These are phyloP conservation scores for Davidsoniella virescens DNA, from an alignment of 2,329 filamentous ascomycete species.

Conservation along the genomic window DNA sequence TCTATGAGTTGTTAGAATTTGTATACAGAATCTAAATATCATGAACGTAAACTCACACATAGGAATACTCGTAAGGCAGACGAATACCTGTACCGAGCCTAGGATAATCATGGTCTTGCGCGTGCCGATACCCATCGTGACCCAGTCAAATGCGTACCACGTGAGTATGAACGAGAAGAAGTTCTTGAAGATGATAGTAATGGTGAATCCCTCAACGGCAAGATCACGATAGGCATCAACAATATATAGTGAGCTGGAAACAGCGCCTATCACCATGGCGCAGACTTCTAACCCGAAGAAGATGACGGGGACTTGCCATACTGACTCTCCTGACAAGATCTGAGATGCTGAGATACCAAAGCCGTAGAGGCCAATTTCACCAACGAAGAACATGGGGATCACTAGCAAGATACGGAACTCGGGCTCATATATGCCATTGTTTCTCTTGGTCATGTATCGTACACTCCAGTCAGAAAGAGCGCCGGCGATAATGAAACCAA, in stretches of 20 bases:
- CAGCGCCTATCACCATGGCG: slow-evolving; percentile 83
- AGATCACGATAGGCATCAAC: slow-evolving; percentile 88
- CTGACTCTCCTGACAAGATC: slow-evolving; percentile 37
- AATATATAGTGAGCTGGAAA: slow-evolving; percentile 72
- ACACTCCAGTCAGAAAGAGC: slow-evolving; percentile 58
- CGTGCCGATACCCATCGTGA: slow-evolving; percentile 44
- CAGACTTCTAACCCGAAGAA: slow-evolving; percentile 76
- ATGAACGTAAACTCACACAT: slow-evolving; percentile 48
- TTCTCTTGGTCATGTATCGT: slow-evolving; percentile 51
- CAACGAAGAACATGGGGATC: slow-evolving; percentile 63
- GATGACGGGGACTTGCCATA: slow-evolving; percentile 58
- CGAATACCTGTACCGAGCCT: slow-evolving; percentile 57
- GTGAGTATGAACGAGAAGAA: slow-evolving; percentile 79
- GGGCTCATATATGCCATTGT: slow-evolving; percentile 74
- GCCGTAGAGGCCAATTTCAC: slow-evolving; percentile 64
- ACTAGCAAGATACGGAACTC: slow-evolving; percentile 79
- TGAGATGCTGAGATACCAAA: slow-evolving; percentile 61
- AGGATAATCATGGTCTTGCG: slow-evolving; percentile 50
- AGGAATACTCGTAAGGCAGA: slow-evolving; percentile 61
- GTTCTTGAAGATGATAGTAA: slow-evolving; percentile 87
- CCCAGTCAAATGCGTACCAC: slow-evolving; percentile 72
- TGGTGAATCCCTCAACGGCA: slow-evolving; percentile 75
- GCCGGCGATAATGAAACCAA: slow-evolving; percentile 64
- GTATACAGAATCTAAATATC: slow-evolving; percentile 9
- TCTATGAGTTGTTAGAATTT: slow-evolving; percentile 30